These are phyloP conservation scores for Skeletonema grethae DNA, from an alignment of 108 stramenopile species.

Conservation along the genomic window DNA sequence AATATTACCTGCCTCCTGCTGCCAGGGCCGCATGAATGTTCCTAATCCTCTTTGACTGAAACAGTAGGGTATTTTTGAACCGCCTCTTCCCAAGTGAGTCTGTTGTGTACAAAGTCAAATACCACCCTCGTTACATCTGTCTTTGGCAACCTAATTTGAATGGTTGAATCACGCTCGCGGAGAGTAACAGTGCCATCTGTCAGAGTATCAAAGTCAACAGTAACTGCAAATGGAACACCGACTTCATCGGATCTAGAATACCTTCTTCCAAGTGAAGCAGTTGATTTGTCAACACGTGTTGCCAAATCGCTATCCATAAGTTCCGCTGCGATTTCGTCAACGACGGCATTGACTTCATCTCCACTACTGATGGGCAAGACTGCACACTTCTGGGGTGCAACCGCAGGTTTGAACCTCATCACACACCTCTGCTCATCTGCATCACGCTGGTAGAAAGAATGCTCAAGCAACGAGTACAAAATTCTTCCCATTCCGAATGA, in stretches of 20 bases:
- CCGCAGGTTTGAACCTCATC: constrained; percentile 95
- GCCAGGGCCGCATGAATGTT: constrained; percentile 7
- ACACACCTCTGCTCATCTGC: constrained; percentile 94
- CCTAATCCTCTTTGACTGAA: constrained; percentile 72
- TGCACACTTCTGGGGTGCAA: constrained; percentile 98
- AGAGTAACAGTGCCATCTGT: constrained; percentile 92
- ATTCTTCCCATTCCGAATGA: constrained; percentile 99
- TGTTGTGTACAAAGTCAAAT: constrained; percentile 76
- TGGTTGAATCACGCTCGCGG: constrained; percentile 96
- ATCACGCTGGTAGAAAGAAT: constrained; percentile 95
- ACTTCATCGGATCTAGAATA: constrained; percentile 98
- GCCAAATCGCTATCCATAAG: constrained; percentile 89
- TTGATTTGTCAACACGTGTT: constrained; percentile 90
- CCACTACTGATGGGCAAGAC: constrained; percentile 90
- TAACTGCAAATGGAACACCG: constrained; percentile 98
- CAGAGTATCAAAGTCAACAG: constrained; percentile 96
- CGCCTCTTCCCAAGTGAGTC: constrained; percentile 76
- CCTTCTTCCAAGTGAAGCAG: constrained; percentile 89
- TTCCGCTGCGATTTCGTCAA: constrained; percentile 77
- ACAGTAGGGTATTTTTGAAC: constrained; percentile 79
- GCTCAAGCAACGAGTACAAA: constrained; percentile 97
- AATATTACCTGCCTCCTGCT: too few species aligned
- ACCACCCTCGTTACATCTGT: constrained; percentile 72
- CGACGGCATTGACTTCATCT: constrained; percentile 79
- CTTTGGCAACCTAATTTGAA: constrained; percentile 91